Evolutionary conservation across 495 filamentous ascomycete genomes (phyloP).

Genomic region (Antarctomyces pellizariae): DNA sequence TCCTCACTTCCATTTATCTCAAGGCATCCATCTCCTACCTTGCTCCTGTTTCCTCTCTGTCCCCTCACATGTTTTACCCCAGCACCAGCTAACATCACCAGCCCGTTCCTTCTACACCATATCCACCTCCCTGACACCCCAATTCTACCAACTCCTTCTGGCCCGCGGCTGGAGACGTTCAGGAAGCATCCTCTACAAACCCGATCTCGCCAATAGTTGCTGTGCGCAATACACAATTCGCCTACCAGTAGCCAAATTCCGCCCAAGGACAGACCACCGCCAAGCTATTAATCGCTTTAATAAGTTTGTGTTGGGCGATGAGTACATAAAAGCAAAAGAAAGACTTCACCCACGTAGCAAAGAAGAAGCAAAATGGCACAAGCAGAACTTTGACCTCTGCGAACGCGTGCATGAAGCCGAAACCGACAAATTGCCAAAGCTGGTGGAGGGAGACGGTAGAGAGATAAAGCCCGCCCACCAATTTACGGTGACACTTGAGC

Average conservation of each 20-base stretch:
- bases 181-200: slow-evolving; percentile 69
- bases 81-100: too few relatives aligned
- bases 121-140: slow-evolving; percentile 38
- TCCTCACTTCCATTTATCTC: too few relatives aligned
- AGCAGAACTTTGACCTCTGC: slow-evolving; percentile 51
- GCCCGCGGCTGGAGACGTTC: slow-evolving; percentile 84
- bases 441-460: slow-evolving; percentile 1
- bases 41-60: too few relatives aligned
- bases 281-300: slow-evolving; percentile 83
- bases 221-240: slow-evolving; percentile 93
- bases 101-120: slow-evolving; percentile 68
- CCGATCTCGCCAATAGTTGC: slow-evolving; percentile 59
- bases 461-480: slow-evolving; percentile 52
- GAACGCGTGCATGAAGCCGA: slow-evolving; percentile 47
- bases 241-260: slow-evolving; percentile 46
- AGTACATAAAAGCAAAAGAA: slow-evolving; percentile 50
- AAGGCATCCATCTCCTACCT: too few relatives aligned
- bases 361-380: slow-evolving; percentile 53
- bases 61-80: too few relatives aligned
- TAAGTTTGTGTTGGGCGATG: slow-evolving; percentile 54
- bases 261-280: slow-evolving; percentile 57
- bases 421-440: slow-evolving; percentile 8
- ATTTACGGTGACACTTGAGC: slow-evolving; percentile 60
- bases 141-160: slow-evolving; percentile 59
- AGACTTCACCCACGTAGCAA: slow-evolving; percentile 52